These are phyloP conservation scores for Lasiodiplodia hormozganensis DNA, from an alignment of 2,329 filamentous ascomycete genomes.

Conservation along the genomic window DNA sequence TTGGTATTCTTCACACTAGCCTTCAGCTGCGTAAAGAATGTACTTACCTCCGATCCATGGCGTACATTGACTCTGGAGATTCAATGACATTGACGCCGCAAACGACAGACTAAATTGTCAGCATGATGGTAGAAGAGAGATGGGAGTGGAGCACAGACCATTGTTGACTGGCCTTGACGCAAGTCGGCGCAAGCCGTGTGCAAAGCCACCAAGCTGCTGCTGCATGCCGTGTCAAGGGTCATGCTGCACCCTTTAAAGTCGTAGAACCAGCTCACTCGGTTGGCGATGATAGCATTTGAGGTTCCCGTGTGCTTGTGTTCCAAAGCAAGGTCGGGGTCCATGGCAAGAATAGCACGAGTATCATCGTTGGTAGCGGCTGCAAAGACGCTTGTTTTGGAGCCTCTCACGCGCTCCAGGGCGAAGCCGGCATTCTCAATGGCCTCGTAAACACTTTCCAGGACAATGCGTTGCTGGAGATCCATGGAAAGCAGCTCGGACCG, in stretches of 20 bases:
- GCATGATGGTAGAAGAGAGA: constrained; percentile 2
- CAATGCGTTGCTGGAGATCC: constrained; percentile 39
- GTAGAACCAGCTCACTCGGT: constrained; percentile 24
- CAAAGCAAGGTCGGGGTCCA: constrained; percentile 20
- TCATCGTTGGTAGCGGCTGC: constrained; percentile 34
- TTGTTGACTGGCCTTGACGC: constrained; percentile 27
- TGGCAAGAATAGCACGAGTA: constrained; percentile 24
- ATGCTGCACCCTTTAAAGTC: constrained; percentile 36
- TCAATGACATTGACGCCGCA: constrained; percentile 36
- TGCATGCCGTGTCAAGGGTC: constrained; percentile 45
- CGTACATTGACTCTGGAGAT: constrained; percentile 35
- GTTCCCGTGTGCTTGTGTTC: constrained; percentile 14
- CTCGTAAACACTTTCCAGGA: constrained; percentile 43
- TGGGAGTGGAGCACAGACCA: constrained; percentile 4
- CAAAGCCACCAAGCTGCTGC: constrained; percentile 37
- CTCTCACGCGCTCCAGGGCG: constrained; percentile 32
- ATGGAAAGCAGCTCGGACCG: constrained; percentile 35
- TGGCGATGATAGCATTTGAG: constrained; percentile 35
- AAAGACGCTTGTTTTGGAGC: constrained; percentile 29
- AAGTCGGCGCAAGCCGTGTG: constrained; percentile 37
- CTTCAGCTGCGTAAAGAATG: not conserved
- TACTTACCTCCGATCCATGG: not conserved
- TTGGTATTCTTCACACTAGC: no score
- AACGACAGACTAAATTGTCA: constrained; percentile 32
- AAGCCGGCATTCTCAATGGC: constrained; percentile 49